Evolutionary conservation across 2,329 filamentous ascomycete genomes (phyloP).

Genomic region (Xylaria sp.): DNA sequence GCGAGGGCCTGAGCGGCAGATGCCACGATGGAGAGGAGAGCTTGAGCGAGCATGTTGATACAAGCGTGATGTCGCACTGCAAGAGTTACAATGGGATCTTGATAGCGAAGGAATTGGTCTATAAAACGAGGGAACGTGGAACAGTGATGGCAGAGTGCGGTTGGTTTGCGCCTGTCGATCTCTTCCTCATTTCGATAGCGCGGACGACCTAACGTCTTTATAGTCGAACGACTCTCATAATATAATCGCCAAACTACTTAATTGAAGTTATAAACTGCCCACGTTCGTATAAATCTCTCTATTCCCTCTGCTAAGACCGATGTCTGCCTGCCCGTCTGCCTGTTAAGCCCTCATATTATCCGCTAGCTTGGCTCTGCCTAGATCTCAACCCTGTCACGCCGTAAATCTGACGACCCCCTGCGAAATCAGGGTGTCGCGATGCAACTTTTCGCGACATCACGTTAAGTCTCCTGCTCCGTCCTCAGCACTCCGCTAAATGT

Average conservation of each 20-base stretch:
- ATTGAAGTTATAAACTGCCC: constrained; percentile 11
- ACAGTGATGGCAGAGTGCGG: neutral
- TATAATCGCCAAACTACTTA: neutral
- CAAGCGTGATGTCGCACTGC: constrained; percentile 10
- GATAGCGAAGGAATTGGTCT: neutral
- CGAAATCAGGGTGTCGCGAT: neutral
- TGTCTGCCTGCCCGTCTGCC: constrained; percentile 21
- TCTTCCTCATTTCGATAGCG: constrained; percentile 9
- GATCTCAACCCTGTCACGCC: neutral
- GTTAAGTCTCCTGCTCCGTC: neutral
- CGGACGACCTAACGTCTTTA: constrained; percentile 17
- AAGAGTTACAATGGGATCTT: neutral
- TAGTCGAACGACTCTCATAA: constrained; percentile 8
- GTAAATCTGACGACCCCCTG: constrained; percentile 1
- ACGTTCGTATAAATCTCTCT: neutral
- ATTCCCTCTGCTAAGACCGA: neutral
- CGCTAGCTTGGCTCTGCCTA: constrained; percentile 18
- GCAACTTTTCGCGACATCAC: neutral
- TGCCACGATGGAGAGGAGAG: constrained; percentile 36
- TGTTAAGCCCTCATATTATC: neutral
- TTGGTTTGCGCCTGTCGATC: constrained; percentile 20
- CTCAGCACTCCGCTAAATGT: neutral
- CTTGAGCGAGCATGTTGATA: constrained; percentile 39
- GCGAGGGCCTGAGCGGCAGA: constrained; percentile 37
- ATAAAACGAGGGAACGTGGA: neutral